Conservation (phyloP, 108 stramenopile species). For the Skeletonema menzelii region DNA sequence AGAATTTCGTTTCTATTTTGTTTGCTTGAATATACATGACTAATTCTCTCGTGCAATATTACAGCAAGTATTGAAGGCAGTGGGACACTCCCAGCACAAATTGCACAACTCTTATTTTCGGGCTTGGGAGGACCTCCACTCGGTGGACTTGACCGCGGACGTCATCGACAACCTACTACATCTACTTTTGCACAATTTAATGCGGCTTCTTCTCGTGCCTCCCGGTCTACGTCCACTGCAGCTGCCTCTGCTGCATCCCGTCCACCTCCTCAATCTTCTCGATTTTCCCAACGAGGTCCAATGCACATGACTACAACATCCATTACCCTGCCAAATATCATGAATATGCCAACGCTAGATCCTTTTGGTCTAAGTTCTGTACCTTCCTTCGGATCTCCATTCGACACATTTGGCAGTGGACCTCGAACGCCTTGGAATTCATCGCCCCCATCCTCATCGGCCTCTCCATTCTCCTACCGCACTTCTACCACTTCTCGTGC, state of each 20-base stretch:
- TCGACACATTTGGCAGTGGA: not conserved
- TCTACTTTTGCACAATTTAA: not conserved
- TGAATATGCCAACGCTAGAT: not conserved
- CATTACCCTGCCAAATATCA: not conserved
- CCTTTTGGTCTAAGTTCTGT: not conserved
- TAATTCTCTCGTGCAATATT: not conserved
- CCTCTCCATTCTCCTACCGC: constrained; percentile 2
- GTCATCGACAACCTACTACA: too few species aligned
- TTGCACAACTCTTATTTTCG: constrained; percentile 47
- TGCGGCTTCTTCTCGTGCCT: constrained; percentile 11
- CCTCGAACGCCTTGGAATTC: constrained; percentile 2
- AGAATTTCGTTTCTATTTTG: not conserved
- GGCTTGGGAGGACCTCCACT: constrained; percentile 39
- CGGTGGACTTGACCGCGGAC: not conserved
- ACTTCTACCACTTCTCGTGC: not conserved
- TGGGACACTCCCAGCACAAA: constrained; percentile 42
- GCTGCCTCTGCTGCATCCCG: too few species aligned
- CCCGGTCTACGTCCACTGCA: not conserved
- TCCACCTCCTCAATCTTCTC: not conserved
- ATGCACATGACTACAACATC: not conserved
- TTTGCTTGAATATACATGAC: not conserved
- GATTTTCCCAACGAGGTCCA: not conserved
- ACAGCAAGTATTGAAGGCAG: constrained; percentile 34
- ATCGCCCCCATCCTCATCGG: constrained; percentile 2
- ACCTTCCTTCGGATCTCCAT: constrained; percentile 1